A percentile compares a stretch with the other conserved stretches of the same genome.
phyloP scores from a whole-genome alignment of 1,284 basidiomycete genomes.

The Uromyces viciae-fabae region DNA sequence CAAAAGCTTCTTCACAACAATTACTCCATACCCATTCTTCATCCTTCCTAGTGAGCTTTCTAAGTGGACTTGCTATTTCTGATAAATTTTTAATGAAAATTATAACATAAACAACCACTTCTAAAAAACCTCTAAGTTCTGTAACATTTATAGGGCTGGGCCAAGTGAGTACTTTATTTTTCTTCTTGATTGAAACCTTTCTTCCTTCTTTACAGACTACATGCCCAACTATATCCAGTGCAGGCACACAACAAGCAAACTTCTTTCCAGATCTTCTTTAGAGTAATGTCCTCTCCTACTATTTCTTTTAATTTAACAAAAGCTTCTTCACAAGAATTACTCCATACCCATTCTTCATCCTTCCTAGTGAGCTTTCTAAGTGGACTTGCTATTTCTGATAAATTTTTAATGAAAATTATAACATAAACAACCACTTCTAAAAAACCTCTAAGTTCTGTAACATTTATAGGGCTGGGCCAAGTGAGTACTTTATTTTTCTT shows the following conservation, averaged over 20 bases:
- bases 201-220: neutral
- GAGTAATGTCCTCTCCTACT: neutral
- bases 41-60: neutral
- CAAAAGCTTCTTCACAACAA: neutral
- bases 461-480: neutral
- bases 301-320: neutral
- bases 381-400: neutral
- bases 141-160: neutral
- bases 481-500: neutral
- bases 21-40: neutral
- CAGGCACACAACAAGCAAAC: neutral
- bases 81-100: constrained; percentile 20
- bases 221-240: neutral
- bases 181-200: neutral
- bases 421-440: neutral
- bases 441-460: neutral
- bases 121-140: constrained; percentile 4
- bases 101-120: neutral
- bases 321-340: neutral
- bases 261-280: no score
- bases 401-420: constrained; percentile 1
- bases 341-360: neutral
- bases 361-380: neutral
- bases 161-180: neutral
- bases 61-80: neutral